Evolutionary conservation across 140 eudicot species (phyloP), one percentile per base, ranked within the genome.

Genomic region (Anethum foeniculum): DNA sequence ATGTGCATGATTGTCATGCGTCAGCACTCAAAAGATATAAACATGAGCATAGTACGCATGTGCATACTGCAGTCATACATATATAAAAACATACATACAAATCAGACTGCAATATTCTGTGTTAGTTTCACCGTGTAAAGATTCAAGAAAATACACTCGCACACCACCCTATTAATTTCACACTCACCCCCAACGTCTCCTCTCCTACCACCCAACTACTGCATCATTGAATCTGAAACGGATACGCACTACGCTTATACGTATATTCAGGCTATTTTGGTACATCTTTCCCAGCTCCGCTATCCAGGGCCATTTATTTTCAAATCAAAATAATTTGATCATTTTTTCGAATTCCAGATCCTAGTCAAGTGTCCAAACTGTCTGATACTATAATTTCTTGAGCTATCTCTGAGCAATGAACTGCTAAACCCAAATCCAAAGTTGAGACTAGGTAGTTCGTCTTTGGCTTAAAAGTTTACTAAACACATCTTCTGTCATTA

Each of bases 361-460:
- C 28, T 56, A 56, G 28, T 56, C 28, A 56, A 56, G 28, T 56
- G 9, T 56, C 65, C 28, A 56, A 56, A 56, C 65, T 25, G 7
- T 62, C 34, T 25, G 36, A 62, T 62, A 62, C 34, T 62, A 10
- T 8, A 32, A 23, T 68, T 4, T 5, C 18, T 68, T 68, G n/a
- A 30, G 2, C 4, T 30, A 68, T 68, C 30, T 68, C 43, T 32
- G 44, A 68, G 39, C n/a, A 68, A 32, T 14, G 8, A 68, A 32
- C n/a, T 68, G 44, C 74, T 32, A 13, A n/a, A 67, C 43, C 74
- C 74, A 68, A 34, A 30, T 68, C 44, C 74, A 39, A 68, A 68
- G 43, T 68, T 68, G 11, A 67, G n/a, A 30, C 36, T 32, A 68
- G 74, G 44, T 68, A 30, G 44, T 14, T 68, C 74, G 23, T 12